A percentile compares a stretch with the other conserved stretches of the same genome.
Evolutionary conservation across 2,329 filamentous ascomycete genomes (phyloP).

Genomic region (Aspergillus udagawae): DNA sequence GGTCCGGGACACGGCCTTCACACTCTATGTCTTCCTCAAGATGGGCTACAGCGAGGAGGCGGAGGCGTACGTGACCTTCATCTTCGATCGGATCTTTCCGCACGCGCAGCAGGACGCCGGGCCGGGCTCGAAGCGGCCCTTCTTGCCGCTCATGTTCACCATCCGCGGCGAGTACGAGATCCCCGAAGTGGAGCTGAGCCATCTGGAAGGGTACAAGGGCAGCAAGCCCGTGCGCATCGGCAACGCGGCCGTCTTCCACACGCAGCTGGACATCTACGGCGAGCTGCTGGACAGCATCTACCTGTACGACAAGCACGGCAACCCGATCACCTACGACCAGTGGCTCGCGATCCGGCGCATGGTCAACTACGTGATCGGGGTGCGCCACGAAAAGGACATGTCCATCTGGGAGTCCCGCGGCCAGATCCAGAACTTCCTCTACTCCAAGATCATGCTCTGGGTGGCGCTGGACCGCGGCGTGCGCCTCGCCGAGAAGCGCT

Average conservation of each 20-base stretch:
- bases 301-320: slow-evolving; percentile 74
- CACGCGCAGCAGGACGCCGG: slow-evolving; percentile 52
- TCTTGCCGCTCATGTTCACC: slow-evolving; percentile 75
- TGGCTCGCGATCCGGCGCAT: slow-evolving; percentile 69
- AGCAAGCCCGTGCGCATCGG: slow-evolving; percentile 72
- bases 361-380: slow-evolving; percentile 64
- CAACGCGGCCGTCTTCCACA: slow-evolving; percentile 71
- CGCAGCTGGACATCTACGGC: slow-evolving; percentile 76
- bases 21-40: slow-evolving; percentile 70
- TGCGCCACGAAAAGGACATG: slow-evolving; percentile 68
- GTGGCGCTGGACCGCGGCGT: slow-evolving; percentile 73
- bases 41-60: slow-evolving; percentile 73
- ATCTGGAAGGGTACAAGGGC: slow-evolving; percentile 68
- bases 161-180: slow-evolving; percentile 72
- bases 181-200: slow-evolving; percentile 63
- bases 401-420: slow-evolving; percentile 80
- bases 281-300: slow-evolving; percentile 76
- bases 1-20: slow-evolving; percentile 74
- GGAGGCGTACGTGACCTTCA: slow-evolving; percentile 74
- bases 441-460: slow-evolving; percentile 82
- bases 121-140: slow-evolving; percentile 49
- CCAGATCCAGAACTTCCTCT: slow-evolving; percentile 71
- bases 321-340: slow-evolving; percentile 71
- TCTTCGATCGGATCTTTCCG: slow-evolving; percentile 61
- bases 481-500: slow-evolving; percentile 67